These are phyloP conservation scores for Barnettozyma sp. DNA, from an alignment of 805 yeast genomes.

Conservation along the genomic window DNA sequence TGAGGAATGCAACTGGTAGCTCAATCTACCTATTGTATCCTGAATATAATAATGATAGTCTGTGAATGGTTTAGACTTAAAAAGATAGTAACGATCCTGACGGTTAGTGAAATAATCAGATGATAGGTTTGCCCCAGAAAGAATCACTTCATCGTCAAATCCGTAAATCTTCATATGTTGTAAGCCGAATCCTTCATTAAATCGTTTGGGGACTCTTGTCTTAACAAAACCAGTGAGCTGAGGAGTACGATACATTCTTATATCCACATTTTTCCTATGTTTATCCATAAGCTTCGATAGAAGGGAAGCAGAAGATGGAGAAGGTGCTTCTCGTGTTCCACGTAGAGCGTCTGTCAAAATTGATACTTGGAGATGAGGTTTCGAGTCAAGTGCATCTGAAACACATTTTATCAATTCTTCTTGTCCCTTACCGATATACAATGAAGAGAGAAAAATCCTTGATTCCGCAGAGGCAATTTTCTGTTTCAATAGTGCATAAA, in stretches of 20 bases:
- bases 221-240: slow-evolving; percentile 63
- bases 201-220: slow-evolving; percentile 63
- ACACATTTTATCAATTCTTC: slow-evolving; percentile 64
- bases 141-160: slow-evolving; percentile 79
- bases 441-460: slow-evolving; percentile 73
- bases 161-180: slow-evolving; percentile 98
- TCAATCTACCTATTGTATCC: slow-evolving; percentile 55
- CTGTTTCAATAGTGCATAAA: slow-evolving; percentile 55
- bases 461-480: slow-evolving; percentile 57
- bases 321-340: slow-evolving; percentile 90
- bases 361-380: slow-evolving; percentile 57
- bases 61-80: slow-evolving; percentile 49
- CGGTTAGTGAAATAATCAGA: slow-evolving; percentile 89
- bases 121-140: slow-evolving; percentile 89
- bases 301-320: slow-evolving; percentile 64
- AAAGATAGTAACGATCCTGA: slow-evolving; percentile 85
- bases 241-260: slow-evolving; percentile 88
- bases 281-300: slow-evolving; percentile 58
- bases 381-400: slow-evolving; percentile 48
- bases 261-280: slow-evolving; percentile 64
- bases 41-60: slow-evolving; percentile 75
- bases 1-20: slow-evolving; percentile 54
- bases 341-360: slow-evolving; percentile 82
- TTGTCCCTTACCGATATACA: slow-evolving; percentile 82
- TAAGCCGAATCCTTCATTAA: slow-evolving; percentile 86